Conservation (phyloP, 2,329 filamentous ascomycete species). For the Ambrosiella beaveri region DNA sequence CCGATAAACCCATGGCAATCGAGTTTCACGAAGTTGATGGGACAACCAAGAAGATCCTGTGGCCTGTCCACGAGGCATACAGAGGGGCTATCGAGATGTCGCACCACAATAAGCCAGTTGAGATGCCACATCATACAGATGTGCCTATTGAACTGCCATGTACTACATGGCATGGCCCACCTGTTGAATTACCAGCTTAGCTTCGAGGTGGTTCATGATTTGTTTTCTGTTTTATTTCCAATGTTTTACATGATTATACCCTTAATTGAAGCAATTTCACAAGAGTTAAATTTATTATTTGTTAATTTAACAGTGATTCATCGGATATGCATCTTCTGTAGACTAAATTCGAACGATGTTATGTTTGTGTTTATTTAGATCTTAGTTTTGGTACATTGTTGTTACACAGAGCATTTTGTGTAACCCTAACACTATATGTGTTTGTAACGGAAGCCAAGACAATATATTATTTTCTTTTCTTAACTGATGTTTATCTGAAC, state of each 20-base stretch:
- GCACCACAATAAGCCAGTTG: background rate
- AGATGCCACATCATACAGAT: background rate
- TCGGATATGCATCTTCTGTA: too few species aligned
- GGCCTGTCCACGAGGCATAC: background rate
- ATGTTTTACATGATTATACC: too few species aligned
- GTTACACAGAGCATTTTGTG: too few species aligned
- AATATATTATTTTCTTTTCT: background rate
- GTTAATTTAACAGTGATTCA: too few species aligned
- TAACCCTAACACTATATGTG: background rate
- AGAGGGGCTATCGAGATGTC: background rate
- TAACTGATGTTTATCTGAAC: too few species aligned
- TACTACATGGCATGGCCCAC: background rate
- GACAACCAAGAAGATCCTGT: background rate
- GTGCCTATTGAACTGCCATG: background rate
- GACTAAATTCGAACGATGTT: too few species aligned
- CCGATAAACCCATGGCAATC: background rate
- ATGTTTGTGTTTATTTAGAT: too few species aligned
- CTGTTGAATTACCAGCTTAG: background rate
- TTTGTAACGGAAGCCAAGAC: background rate
- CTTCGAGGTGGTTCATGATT: background rate
- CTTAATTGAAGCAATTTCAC: too few species aligned
- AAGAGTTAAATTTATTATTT: too few species aligned
- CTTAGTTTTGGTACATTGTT: too few species aligned
- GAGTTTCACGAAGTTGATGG: background rate
- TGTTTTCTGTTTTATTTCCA: background rate